Percentiles rank a stretch among this genome's conserved stretches.
Evolutionary conservation across 1,284 basidiomycete genomes (phyloP).

Genomic region (Stereum hirsutum): DNA sequence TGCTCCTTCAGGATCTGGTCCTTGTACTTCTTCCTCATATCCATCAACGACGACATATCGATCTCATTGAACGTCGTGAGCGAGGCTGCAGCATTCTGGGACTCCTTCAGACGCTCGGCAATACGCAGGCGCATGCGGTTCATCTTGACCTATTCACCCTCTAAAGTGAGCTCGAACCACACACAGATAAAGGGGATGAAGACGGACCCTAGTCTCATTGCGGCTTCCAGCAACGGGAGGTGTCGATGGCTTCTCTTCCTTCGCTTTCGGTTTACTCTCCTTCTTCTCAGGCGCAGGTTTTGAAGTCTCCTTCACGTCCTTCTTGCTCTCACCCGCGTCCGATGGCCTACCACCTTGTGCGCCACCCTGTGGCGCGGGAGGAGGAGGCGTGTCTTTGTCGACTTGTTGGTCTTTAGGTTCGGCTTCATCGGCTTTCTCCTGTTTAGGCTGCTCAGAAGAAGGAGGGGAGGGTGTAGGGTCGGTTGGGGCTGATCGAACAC

Average conservation of each 20-base stretch:
- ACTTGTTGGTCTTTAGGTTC: constrained; percentile 43
- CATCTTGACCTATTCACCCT: constrained; percentile 75
- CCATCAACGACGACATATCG: constrained; percentile 95
- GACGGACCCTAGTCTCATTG: constrained; percentile 76
- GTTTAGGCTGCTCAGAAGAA: constrained; percentile 19
- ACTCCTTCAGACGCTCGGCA: constrained; percentile 95
- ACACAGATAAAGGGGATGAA: neutral
- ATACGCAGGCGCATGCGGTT: constrained; percentile 96
- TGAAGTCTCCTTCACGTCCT: constrained; percentile 29
- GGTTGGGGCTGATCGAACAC: constrained; percentile 8
- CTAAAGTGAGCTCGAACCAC: neutral
- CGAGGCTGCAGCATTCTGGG: constrained; percentile 95
- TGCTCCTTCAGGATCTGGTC: constrained; percentile 88
- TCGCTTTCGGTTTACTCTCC: too few species aligned
- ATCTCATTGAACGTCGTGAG: constrained; percentile 99
- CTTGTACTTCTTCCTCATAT: constrained; percentile 94
- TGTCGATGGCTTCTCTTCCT: constrained; percentile 27
- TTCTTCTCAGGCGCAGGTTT: too few species aligned
- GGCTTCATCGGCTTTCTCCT: constrained; percentile 27
- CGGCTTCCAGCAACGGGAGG: constrained; percentile 47
- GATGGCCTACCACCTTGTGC: constrained; percentile 24
- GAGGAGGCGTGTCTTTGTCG: constrained; percentile 33
- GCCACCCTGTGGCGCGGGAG: constrained; percentile 27
- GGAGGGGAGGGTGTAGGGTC: constrained; percentile 15
- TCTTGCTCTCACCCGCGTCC: constrained; percentile 25